Evolutionary conservation across 164 flowering plant species (phyloP).

Genomic region (Liriodendron chinense): DNA sequence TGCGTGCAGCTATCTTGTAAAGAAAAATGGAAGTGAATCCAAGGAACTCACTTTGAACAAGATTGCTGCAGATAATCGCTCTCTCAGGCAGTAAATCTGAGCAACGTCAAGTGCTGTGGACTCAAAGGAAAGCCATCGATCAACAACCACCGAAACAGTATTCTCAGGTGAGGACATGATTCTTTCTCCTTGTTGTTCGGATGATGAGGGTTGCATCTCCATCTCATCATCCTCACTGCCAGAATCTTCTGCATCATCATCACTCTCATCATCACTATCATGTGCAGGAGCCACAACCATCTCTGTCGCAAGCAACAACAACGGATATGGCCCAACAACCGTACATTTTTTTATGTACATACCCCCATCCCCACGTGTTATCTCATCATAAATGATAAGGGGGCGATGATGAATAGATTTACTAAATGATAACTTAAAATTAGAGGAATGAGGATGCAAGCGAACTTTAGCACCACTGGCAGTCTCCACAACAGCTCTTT

Average conservation of each 20-base stretch:
- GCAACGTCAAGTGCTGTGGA: constrained; percentile 85
- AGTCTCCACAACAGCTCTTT: constrained; percentile 50
- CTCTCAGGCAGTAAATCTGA: constrained; percentile 86
- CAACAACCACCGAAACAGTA: constrained; percentile 60
- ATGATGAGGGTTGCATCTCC: constrained; percentile 21
- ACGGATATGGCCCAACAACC: constrained; percentile 70
- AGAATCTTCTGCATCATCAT: constrained; percentile 25
- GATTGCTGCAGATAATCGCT: constrained; percentile 71
- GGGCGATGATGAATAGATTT: constrained; percentile 26
- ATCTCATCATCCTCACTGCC: constrained; percentile 36
- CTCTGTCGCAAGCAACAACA: constrained; percentile 72
- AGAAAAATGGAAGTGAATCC: background rate
- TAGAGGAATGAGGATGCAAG: constrained; percentile 56
- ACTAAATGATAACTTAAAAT: constrained; percentile 29
- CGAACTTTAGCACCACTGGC: constrained; percentile 65
- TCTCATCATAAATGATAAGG: constrained; percentile 70
- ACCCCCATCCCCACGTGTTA: constrained; percentile 77
- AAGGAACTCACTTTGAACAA: constrained; percentile 60
- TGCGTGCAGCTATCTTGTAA: background rate
- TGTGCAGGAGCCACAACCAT: constrained; percentile 72
- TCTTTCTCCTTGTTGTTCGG: constrained; percentile 32
- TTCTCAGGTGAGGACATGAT: constrained; percentile 81
- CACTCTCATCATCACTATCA: constrained; percentile 29
- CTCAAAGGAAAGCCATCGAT: constrained; percentile 77
- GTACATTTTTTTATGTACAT: constrained; percentile 60